A percentile compares a stretch with the other conserved stretches of the same genome.
Evolutionary conservation across 495 filamentous ascomycete species (phyloP).

Genomic region (Penicillium canescens): DNA sequence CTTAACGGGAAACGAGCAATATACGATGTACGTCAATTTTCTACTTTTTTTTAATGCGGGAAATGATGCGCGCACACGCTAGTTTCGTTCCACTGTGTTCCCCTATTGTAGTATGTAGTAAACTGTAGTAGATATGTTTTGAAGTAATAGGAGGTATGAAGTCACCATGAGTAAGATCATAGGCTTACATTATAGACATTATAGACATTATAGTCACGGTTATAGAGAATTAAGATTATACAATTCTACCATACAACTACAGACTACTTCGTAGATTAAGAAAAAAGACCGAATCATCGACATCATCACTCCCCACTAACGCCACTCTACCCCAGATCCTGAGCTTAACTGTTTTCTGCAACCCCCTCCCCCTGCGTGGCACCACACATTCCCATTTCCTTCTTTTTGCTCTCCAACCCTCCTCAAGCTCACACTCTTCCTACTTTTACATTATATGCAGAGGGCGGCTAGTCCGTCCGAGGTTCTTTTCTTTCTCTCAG

Average conservation of each 20-base stretch:
- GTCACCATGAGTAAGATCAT: background rate
- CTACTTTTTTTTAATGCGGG: background rate
- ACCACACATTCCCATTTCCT: background rate
- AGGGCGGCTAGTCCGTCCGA: slow-evolving; percentile 36
- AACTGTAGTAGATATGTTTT: no score
- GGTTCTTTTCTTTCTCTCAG: slow-evolving; percentile 12
- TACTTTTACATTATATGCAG: slow-evolving; percentile 15
- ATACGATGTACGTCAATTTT: slow-evolving; percentile 23
- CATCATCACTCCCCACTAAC: slow-evolving; percentile 11
- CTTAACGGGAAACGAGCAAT: slow-evolving; percentile 31
- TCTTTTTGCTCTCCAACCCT: slow-evolving; percentile 2
- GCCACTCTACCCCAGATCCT: slow-evolving; percentile 12
- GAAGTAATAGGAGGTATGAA: background rate
- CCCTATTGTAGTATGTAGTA: background rate
- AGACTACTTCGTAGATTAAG: no score
- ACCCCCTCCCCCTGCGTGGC: background rate
- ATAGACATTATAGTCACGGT: no score
- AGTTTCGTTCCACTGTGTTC: background rate
- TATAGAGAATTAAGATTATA: no score
- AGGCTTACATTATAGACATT: no score
- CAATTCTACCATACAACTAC: no score
- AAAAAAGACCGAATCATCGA: background rate
- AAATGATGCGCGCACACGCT: no score
- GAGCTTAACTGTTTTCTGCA: background rate
- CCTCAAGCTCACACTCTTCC: slow-evolving; percentile 1